phyloP scores from a whole-genome alignment of 441 rosid genomes.

The Mallotus japonicus region DNA sequence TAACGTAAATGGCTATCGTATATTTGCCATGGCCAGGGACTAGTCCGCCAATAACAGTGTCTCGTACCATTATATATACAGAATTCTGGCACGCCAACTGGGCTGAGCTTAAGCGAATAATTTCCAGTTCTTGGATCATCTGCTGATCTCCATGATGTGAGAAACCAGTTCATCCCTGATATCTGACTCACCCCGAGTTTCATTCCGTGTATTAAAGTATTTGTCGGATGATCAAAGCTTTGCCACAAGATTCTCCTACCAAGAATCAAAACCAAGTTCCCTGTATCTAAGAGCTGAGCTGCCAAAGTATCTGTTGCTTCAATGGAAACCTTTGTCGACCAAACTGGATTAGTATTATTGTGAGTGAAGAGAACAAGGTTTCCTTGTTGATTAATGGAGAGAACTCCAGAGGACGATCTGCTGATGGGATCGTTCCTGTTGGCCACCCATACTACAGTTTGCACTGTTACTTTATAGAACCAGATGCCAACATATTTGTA shows the following conservation, averaged over 20 bases:
- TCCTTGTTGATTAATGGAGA: neutral
- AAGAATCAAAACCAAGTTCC: constrained; percentile 23
- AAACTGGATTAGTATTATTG: neutral
- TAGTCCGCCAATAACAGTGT: neutral
- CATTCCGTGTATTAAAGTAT: constrained; percentile 15
- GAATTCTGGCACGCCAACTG: constrained; percentile 18
- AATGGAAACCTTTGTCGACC: constrained; percentile 19
- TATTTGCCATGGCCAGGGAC: constrained; percentile 20
- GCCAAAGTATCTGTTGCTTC: neutral
- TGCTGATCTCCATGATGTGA: constrained; percentile 21
- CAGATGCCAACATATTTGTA: constrained; percentile 20
- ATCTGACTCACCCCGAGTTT: neutral
- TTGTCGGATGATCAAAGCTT: constrained; percentile 20
- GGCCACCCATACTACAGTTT: no score
- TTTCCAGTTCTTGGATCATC: constrained; percentile 12
- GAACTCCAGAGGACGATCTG: constrained; percentile 10
- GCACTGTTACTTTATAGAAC: constrained; percentile 24
- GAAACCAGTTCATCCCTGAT: constrained; percentile 1
- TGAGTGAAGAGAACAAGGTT: neutral
- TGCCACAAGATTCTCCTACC: constrained; percentile 16
- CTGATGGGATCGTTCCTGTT: constrained; percentile 1
- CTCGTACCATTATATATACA: constrained; percentile 25
- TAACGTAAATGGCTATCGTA: neutral
- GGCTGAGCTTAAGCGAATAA: neutral
- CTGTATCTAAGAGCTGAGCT: constrained; percentile 26